Evolutionary conservation across 2,329 filamentous ascomycete genomes (phyloP).

Genomic region (Calonectria honghensis): DNA sequence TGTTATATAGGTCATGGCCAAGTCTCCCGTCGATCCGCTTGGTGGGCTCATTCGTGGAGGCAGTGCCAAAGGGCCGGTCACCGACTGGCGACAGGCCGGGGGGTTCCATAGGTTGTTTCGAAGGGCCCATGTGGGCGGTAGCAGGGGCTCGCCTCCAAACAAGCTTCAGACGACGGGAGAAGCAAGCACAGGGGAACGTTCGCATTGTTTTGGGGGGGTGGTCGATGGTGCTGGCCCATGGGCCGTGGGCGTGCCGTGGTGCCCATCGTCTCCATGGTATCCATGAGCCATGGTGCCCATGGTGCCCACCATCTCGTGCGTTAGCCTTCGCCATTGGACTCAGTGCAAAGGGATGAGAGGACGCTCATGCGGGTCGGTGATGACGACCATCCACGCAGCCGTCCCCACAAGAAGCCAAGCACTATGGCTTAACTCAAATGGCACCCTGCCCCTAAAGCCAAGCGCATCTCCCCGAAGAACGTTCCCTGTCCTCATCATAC

Average conservation of each 20-base stretch:
- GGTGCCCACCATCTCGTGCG: conserved; percentile 15
- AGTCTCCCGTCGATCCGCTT: conserved; percentile 51
- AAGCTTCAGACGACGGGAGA: conserved; percentile 55
- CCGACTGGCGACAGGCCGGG: conserved; percentile 49
- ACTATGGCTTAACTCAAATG: conserved; percentile 52
- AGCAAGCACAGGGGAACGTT: conserved; percentile 50
- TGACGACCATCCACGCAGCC: conserved; percentile 50
- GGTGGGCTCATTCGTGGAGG: conserved; percentile 56
- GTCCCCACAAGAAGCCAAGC: conserved; percentile 55
- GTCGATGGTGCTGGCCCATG: conserved; percentile 1
- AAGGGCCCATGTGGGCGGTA: conserved; percentile 42
- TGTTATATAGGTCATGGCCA: conserved; percentile 46
- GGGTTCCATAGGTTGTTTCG: conserved; percentile 52
- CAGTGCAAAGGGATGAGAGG: conserved; percentile 39
- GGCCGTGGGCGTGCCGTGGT: conserved; percentile 8
- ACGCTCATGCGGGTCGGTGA: conserved; percentile 54
- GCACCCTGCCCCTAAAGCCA: conserved; percentile 50
- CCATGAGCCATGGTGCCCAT: conserved; percentile 17
- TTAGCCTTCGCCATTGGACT: conserved; percentile 14
- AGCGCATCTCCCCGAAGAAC: conserved; percentile 51
- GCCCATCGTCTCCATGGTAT: neutral
- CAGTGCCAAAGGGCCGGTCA: conserved; percentile 54
- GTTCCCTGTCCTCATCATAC: conserved; percentile 55
- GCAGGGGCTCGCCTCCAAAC: conserved; percentile 53
- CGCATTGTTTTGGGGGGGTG: conserved; percentile 31